Conservation (phyloP, 2,329 filamentous ascomycete species). For the Pseudogymnoascus sp. region DNA sequence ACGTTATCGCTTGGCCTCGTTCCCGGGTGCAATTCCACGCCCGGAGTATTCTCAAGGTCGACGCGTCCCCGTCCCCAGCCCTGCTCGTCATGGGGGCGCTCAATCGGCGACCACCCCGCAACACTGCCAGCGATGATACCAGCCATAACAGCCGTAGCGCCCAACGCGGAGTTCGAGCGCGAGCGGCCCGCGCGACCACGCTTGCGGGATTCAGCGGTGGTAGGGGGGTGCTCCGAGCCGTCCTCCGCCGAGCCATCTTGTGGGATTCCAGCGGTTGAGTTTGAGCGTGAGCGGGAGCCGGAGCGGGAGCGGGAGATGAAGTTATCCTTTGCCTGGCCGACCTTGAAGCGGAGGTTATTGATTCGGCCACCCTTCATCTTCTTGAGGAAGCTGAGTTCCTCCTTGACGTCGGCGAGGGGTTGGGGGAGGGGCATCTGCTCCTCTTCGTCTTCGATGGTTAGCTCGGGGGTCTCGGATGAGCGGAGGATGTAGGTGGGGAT, state of each 20-base stretch:
- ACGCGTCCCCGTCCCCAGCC: slow-evolving; percentile 16
- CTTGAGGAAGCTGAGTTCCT: slow-evolving; percentile 76
- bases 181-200: slow-evolving; percentile 63
- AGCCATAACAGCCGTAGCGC: slow-evolving; percentile 74
- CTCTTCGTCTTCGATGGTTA: slow-evolving; percentile 62
- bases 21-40: slow-evolving; percentile 42
- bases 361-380: slow-evolving; percentile 74
- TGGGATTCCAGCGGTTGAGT: slow-evolving; percentile 62
- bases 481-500: slow-evolving; percentile 28
- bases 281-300: slow-evolving; percentile 57
- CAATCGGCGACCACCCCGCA: slow-evolving; percentile 72
- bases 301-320: slow-evolving; percentile 57
- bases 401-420: slow-evolving; percentile 66
- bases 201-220: slow-evolving; percentile 54
- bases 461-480: slow-evolving; percentile 27
- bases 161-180: slow-evolving; percentile 61
- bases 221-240: slow-evolving; percentile 43
- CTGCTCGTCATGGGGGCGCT: slow-evolving; percentile 59
- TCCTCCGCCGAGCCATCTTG: slow-evolving; percentile 50
- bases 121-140: slow-evolving; percentile 73
- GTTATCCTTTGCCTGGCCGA: slow-evolving; percentile 67
- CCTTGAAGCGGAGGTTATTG: slow-evolving; percentile 73
- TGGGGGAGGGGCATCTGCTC: slow-evolving; percentile 62
- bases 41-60: slow-evolving; percentile 38
- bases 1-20: slow-evolving; percentile 43